A percentile compares a stretch with the other conserved stretches of the same genome.
Evolutionary conservation across 805 yeast species (phyloP).

Genomic region (Ogataea kodamae): DNA sequence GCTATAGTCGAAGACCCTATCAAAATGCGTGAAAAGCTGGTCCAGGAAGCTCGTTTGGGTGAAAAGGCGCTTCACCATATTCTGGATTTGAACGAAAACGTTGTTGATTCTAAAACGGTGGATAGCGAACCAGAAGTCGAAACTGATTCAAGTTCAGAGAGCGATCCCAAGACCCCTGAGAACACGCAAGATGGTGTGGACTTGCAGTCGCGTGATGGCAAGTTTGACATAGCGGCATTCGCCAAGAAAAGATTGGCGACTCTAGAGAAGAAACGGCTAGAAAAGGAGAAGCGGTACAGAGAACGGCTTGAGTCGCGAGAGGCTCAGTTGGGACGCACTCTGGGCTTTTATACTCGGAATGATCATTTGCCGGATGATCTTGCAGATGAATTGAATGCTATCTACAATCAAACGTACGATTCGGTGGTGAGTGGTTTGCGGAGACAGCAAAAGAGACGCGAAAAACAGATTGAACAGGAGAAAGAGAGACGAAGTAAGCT

Average conservation of each 20-base stretch:
- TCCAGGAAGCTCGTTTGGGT: slow-evolving; percentile 76
- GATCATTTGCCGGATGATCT: slow-evolving; percentile 24
- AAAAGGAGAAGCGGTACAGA: slow-evolving; percentile 34
- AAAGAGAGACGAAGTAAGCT: slow-evolving; percentile 29
- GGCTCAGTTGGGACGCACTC: slow-evolving; percentile 26
- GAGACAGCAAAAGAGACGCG: slow-evolving; percentile 33
- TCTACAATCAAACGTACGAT: slow-evolving; percentile 20
- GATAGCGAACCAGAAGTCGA: slow-evolving; percentile 19
- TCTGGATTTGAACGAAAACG: slow-evolving; percentile 27
- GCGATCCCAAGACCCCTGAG: slow-evolving; percentile 3
- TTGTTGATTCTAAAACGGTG: slow-evolving; percentile 10
- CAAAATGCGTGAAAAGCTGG: slow-evolving; percentile 64
- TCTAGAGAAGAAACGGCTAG: slow-evolving; percentile 33
- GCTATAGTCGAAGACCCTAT: slow-evolving; percentile 66
- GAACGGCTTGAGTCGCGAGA: slow-evolving; percentile 33
- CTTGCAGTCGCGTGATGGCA: slow-evolving; percentile 16
- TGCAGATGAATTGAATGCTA: slow-evolving; percentile 16
- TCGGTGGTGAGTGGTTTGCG: slow-evolving; percentile 28
- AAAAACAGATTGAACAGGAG: slow-evolving; percentile 27
- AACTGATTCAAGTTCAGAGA: slow-evolving; percentile 12
- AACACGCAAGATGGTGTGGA: slow-evolving; percentile 2
- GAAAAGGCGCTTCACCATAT: slow-evolving; percentile 72
- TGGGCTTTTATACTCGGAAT: slow-evolving; percentile 32
- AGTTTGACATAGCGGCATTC: slow-evolving; percentile 56
- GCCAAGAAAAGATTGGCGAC: slow-evolving; percentile 45